Evolutionary conservation across 1,139 yeast genomes (phyloP).

Genomic region (Nadsonia starkeyi-henricii): DNA sequence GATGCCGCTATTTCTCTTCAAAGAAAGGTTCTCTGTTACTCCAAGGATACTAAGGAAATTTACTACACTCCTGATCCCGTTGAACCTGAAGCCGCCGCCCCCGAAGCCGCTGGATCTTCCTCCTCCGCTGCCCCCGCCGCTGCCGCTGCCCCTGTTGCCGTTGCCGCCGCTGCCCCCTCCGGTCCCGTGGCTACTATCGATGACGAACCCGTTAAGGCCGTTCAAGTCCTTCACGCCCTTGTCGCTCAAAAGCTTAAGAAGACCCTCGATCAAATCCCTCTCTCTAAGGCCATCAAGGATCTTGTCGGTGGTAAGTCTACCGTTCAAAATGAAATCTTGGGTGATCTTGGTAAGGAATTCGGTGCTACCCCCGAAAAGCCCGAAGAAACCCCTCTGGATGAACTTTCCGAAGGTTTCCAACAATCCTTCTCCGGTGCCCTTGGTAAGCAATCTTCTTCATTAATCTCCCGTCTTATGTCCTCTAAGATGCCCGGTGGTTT

Average conservation of each 20-base stretch:
- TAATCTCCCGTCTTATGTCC: conserved; percentile 81
- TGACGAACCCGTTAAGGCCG: conserved; percentile 82
- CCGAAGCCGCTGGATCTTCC: conserved; percentile 27
- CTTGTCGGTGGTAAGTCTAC: conserved; percentile 97
- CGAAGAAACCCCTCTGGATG: conserved; percentile 92
- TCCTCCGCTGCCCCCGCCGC: conserved; percentile 26
- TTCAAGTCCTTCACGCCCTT: conserved; percentile 68
- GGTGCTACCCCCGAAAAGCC: conserved; percentile 98
- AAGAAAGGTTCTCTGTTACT: conserved; percentile 90
- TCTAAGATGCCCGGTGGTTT: conserved; percentile 99
- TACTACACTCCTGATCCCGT: conserved; percentile 88
- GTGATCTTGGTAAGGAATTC: conserved; percentile 96
- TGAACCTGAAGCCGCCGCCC: conserved; percentile 37
- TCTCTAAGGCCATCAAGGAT: conserved; percentile 89
- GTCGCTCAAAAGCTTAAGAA: conserved; percentile 95
- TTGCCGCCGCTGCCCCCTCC: conserved; percentile 45
- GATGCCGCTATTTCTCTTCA: conserved; percentile 95
- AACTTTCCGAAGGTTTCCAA: conserved; percentile 90
- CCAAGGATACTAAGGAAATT: conserved; percentile 91
- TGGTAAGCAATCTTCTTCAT: conserved; percentile 85
- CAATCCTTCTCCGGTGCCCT: conserved; percentile 75
- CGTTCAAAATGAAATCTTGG: conserved; percentile 92
- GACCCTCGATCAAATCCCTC: conserved; percentile 69
- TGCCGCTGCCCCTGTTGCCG: conserved; percentile 39
- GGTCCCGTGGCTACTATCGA: conserved; percentile 75